A percentile compares a stretch with the other conserved stretches of the same genome.
Conservation (phyloP, 176 grass and related monocot species). For the Pharus latifolius region DNA sequence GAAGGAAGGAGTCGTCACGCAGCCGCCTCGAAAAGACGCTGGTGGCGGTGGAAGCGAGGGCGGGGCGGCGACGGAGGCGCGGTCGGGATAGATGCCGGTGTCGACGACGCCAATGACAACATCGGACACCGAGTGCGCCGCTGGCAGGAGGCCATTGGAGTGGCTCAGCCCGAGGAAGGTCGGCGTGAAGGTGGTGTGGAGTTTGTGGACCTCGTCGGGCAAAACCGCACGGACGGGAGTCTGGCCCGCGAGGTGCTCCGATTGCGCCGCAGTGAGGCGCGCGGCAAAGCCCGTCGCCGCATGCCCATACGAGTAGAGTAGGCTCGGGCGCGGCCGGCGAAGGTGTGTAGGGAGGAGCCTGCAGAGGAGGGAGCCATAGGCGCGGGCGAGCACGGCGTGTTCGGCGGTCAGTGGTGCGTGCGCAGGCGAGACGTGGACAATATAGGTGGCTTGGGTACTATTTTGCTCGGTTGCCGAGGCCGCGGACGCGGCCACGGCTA, state of each 20-base stretch:
- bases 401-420: background rate
- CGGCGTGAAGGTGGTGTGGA: slow-evolving; percentile 28
- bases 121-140: slow-evolving; percentile 13
- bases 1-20: slow-evolving; percentile 26
- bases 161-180: slow-evolving; percentile 24
- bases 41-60: slow-evolving; percentile 12
- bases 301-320: background rate
- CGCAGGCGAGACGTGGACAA: background rate
- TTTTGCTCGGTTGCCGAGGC: background rate
- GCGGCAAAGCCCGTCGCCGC: slow-evolving; percentile 27
- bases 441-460: background rate
- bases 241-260: slow-evolving; percentile 7
- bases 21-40: slow-evolving; percentile 4
- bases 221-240: slow-evolving; percentile 19
- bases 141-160: slow-evolving; percentile 21
- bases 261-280: background rate
- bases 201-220: slow-evolving; percentile 7
- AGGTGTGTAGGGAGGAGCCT: background rate
- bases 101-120: slow-evolving; percentile 49
- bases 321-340: background rate
- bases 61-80: background rate
- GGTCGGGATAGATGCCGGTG: slow-evolving; percentile 34
- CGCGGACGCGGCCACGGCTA: background rate
- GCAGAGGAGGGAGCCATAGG: background rate
- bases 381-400: background rate